These are phyloP conservation scores for Neonectria sp. DNA, from an alignment of 2,329 filamentous ascomycete genomes.

Conservation along the genomic window DNA sequence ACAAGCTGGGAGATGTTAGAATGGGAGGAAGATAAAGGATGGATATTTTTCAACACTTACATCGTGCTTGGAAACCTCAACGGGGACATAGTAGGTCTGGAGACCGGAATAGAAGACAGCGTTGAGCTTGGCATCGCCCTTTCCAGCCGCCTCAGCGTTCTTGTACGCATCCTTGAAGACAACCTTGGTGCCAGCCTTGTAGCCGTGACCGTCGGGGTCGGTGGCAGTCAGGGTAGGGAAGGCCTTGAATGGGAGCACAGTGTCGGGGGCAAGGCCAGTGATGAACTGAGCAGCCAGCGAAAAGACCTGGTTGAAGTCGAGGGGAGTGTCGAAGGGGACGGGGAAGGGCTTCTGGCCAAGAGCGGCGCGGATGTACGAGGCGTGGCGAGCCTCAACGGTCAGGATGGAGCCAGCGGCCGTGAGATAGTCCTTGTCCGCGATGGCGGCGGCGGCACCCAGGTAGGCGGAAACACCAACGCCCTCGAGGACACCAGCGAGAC, in stretches of 20 bases:
- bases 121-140: conserved; percentile 18
- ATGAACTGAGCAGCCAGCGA: conserved; percentile 77
- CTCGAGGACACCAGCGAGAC: conserved; percentile 74
- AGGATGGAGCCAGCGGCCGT: conserved; percentile 75
- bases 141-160: conserved; percentile 17
- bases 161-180: conserved; percentile 7
- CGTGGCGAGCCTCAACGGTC: conserved; percentile 74
- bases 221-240: conserved; percentile 65
- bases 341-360: conserved; percentile 68
- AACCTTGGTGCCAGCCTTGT: conserved; percentile 43
- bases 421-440: conserved; percentile 72
- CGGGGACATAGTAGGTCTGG: conserved; percentile 39
- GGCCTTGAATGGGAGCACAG: conserved; percentile 70
- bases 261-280: conserved; percentile 69
- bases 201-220: conserved; percentile 41
- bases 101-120: conserved; percentile 37
- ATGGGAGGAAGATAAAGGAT: background rate
- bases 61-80: conserved; percentile 21
- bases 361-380: conserved; percentile 69
- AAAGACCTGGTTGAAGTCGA: conserved; percentile 72
- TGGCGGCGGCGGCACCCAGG: conserved; percentile 73
- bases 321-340: conserved; percentile 72
- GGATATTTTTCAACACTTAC: conserved; percentile 28
- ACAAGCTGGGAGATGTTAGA: conserved; percentile 33
- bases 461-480: conserved; percentile 77